A percentile compares a stretch with the other conserved stretches of the same genome.
These are phyloP conservation scores for Russula foetens DNA, from an alignment of 768 basidiomycete genomes.

Conservation along the genomic window DNA sequence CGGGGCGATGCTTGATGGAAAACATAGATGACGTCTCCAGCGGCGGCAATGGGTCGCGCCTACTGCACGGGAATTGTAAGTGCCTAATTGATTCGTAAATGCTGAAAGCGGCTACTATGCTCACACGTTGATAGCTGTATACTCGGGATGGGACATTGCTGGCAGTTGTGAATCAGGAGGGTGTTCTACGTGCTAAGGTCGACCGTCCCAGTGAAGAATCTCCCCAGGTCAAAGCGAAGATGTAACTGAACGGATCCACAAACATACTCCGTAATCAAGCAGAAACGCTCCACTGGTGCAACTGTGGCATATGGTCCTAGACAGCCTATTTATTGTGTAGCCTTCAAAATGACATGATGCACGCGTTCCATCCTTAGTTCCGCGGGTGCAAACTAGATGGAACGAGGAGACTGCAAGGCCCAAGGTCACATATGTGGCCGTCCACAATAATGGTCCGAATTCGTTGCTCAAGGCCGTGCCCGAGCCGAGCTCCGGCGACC, in stretches of 20 bases:
- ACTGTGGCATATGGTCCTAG: neutral
- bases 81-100: neutral
- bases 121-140: conserved; percentile 10
- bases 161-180: conserved; percentile 17
- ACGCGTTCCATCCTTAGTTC: no score
- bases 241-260: neutral
- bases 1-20: neutral
- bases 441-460: conserved; percentile 45
- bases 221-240: conserved; percentile 7
- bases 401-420: neutral
- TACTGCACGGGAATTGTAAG: conserved; percentile 13
- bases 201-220: neutral
- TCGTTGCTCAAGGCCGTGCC: no score
- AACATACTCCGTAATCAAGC: neutral
- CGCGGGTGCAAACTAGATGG: neutral
- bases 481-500: no score
- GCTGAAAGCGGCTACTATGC: neutral
- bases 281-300: neutral
- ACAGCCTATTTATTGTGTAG: neutral
- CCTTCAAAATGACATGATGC: neutral
- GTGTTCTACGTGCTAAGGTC: conserved; percentile 13
- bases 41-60: conserved; percentile 6
- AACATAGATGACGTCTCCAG: conserved; percentile 2
- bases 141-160: conserved; percentile 12
- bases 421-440: neutral